Evolutionary conservation across 352 stramenopile genomes (phyloP), one percentile per base, ranked within the genome.

Genomic region (Phytophthora idaei): DNA sequence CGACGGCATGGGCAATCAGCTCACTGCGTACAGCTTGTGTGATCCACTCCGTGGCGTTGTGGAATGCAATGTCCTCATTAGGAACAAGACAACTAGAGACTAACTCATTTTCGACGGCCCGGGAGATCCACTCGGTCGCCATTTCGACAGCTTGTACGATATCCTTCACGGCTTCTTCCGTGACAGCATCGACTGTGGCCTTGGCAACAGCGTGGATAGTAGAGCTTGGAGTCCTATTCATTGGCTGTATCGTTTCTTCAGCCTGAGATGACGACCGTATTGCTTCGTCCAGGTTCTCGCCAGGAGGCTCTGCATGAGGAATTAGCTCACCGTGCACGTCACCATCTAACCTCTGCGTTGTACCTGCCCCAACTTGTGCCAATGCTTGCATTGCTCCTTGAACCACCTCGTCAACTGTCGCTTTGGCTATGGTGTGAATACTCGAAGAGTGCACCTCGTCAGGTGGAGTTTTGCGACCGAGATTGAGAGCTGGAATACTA

Each of bases 181-280:
- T 62, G 14, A 60, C 44, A 5, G 36, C 17, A 45, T 55, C 59
- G n/a, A 68, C 60, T 57, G 64, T 58, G 5, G 46, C 45, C 63
- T 60, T 68, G 3, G 71, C 71, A 37, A 74, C 44, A 17, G 46
- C 37, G 42, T 65, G 51, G 27, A 76, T 62, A 31, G 21, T 14
- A 57, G 25, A 45, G 25, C 37, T 70, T 39, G 61, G n/a, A 17
- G 49, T 9, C 37, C 29, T 42, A 14, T 7, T 29, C 14, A 45
- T 15, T 21, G 32, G 14, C 4, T 32, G 49, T 31, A 54, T 44
- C 12, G 29, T 10, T 11, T 36, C 29, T 21, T 47, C 17, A 36
- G 6, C 17, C 21, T 39, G 52, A 37, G 32, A 12, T 37, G 32
- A 8, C 32, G 11, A 21, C 21, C 21, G 21, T 21, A 21, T 21